These are phyloP conservation scores for Wickerhamomyces silvicola DNA, from an alignment of 805 yeast genomes.

Conservation along the genomic window DNA sequence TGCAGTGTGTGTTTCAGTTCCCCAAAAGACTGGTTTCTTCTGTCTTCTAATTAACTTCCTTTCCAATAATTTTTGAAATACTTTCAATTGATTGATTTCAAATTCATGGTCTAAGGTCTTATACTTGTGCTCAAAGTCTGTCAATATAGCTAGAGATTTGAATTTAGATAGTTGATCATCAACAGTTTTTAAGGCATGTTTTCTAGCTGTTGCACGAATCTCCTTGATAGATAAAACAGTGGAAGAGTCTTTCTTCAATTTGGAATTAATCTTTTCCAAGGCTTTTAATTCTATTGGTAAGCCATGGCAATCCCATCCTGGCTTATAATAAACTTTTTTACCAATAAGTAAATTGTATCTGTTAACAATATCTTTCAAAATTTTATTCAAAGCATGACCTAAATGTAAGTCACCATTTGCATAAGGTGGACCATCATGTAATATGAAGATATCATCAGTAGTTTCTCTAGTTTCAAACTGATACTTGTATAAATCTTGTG, in stretches of 20 bases:
- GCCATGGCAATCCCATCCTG: constrained; percentile 99
- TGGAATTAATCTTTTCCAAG: constrained; percentile 37
- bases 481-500: constrained; percentile 59
- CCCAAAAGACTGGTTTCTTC: constrained; percentile 96
- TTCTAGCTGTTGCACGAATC: constrained; percentile 57
- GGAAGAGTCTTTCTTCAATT: constrained; percentile 27
- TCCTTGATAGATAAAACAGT: constrained; percentile 38
- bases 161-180: constrained; percentile 59
- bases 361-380: constrained; percentile 78
- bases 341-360: constrained; percentile 63
- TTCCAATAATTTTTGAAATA: constrained; percentile 60
- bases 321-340: constrained; percentile 60
- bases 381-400: constrained; percentile 89
- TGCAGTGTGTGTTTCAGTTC: constrained; percentile 89
- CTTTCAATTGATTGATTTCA: constrained; percentile 67
- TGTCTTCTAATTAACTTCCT: constrained; percentile 73
- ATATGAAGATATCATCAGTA: constrained; percentile 43
- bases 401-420: constrained; percentile 93
- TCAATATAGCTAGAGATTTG: constrained; percentile 67
- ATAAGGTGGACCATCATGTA: constrained; percentile 98
- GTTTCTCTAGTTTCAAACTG: constrained; percentile 34
- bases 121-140: constrained; percentile 73
- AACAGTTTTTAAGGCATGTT: constrained; percentile 66
- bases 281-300: constrained; percentile 93
- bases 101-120: constrained; percentile 64